Base-by-base conservation (phyloP, 2,329 filamentous ascomycete genomes). In the Pseudogymnoascus sp. region DNA sequence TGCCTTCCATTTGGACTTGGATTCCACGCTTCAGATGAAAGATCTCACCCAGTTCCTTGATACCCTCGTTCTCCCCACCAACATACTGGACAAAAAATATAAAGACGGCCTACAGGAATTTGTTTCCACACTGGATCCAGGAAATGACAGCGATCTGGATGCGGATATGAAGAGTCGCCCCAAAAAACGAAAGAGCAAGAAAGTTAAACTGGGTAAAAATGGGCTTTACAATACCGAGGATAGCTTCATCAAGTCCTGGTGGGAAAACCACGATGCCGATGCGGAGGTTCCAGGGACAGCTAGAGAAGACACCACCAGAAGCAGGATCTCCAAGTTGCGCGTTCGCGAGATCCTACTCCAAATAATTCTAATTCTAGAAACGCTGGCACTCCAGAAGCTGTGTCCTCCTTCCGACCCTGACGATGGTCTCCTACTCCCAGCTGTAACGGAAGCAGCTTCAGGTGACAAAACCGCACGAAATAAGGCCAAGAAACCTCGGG, bases 261-360 rank as follows among this genome's bases (percentile, higher is more conserved):
- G 90, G 89, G 72, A 75, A 22, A 81, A 82, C 62, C 83, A 82
- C 69, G 79, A 81, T n/a, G 77, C 78, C 11, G 78, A 81, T 42
- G 77, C 82, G 22, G 81, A 85, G 61, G 64, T 72, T 66, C 63
- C 75, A 70, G 72, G 74, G 52, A 73, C 78, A 60, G 73, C 81
- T 1, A 74, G 79, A 4, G 77, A 83, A 14, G 81, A 85, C 33
- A 77, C 85, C 61, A 66, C 66, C 1, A 88, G 82, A 69, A 81
- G 83, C 19, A 82, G 87, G 41, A 76, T 87, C n/a, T 82, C 85
- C 2, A 80, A 85, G 60, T 74, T 93, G 39, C 83, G 89, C 42
- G 86, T 87, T 23, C 81, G 90, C 64, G 90, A 94, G 75, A 92
- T 89, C 0, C 87, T 92, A 68, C 77, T 92, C 39, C 90, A 94